Percentiles rank a stretch among this genome's conserved stretches.
Conservation (phyloP, 2,329 filamentous ascomycete species). For the Alternaria alternata region DNA sequence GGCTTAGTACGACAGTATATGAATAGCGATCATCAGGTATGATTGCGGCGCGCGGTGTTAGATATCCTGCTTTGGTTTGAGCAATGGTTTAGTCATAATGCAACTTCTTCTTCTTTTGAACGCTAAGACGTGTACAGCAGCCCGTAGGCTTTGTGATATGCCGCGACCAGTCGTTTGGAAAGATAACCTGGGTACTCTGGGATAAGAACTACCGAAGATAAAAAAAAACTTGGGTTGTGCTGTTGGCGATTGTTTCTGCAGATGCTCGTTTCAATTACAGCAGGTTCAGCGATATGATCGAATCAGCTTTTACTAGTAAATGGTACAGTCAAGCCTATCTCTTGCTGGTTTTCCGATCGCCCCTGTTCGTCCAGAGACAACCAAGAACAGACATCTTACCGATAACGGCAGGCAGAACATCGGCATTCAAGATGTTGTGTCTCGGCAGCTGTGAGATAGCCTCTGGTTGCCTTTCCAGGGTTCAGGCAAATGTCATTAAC, state of each 20-base stretch:
- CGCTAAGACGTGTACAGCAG: background rate
- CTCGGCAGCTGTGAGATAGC: background rate
- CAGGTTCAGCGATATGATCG: background rate
- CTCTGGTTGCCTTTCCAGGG: too few species aligned
- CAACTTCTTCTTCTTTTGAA: background rate
- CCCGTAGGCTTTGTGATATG: background rate
- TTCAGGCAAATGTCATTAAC: background rate
- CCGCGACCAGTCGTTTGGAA: background rate
- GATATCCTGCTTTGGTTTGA: constrained; percentile 9
- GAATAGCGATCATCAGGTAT: constrained; percentile 32
- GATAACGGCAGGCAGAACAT: background rate
- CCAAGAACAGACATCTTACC: background rate
- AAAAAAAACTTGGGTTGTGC: background rate
- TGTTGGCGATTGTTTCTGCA: background rate
- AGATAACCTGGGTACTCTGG: too few species aligned
- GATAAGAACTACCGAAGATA: too few species aligned
- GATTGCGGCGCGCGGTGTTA: constrained; percentile 17
- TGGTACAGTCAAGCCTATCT: background rate
- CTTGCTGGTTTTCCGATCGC: background rate
- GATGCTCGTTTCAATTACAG: background rate
- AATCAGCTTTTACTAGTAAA: background rate
- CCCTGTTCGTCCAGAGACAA: background rate
- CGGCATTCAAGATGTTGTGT: background rate
- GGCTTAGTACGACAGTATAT: background rate
- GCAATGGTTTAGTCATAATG: constrained; percentile 1